These are phyloP conservation scores for Ceratocystis smalleyi DNA, from an alignment of 2,329 filamentous ascomycete species.

Conservation along the genomic window DNA sequence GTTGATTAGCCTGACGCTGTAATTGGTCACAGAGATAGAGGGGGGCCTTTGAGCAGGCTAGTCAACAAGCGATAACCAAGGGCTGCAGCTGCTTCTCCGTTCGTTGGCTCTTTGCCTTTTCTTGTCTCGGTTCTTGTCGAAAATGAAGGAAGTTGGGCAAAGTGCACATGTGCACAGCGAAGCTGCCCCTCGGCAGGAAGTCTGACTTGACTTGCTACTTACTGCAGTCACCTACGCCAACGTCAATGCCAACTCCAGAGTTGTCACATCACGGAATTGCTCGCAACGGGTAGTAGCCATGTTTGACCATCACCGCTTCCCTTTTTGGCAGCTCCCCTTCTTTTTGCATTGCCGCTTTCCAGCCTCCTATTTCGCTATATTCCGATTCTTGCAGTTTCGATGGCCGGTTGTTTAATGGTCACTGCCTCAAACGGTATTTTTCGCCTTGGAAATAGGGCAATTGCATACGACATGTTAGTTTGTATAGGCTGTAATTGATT, in stretches of 20 bases:
- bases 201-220: too few species aligned
- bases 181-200: too few species aligned
- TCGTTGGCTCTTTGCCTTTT: neutral
- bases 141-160: neutral
- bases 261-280: neutral
- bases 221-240: neutral
- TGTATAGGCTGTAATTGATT: neutral
- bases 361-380: neutral
- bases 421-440: neutral
- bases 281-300: neutral
- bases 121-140: neutral
- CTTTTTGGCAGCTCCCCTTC: neutral
- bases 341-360: neutral
- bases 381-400: neutral
- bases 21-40: neutral
- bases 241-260: neutral
- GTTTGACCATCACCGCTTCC: neutral
- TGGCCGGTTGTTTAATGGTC: neutral
- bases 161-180: neutral
- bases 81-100: neutral
- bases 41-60: neutral
- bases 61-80: neutral
- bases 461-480: neutral
- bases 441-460: neutral
- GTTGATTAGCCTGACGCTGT: neutral